phyloP scores from a whole-genome alignment of 371 early-diverging fungal species.

The Rhizomucor pusillus region DNA sequence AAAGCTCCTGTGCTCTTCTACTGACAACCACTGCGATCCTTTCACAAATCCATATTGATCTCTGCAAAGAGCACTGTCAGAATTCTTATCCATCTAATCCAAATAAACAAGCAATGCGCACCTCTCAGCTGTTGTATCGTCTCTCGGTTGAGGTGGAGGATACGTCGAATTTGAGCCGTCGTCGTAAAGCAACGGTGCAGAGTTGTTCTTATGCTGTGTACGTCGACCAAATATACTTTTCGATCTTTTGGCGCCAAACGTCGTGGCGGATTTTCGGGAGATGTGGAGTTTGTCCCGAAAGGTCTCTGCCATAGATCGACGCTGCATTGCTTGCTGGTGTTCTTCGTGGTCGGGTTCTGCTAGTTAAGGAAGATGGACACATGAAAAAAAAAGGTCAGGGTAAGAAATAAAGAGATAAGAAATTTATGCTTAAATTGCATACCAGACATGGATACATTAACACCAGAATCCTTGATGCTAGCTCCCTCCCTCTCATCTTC shows the following conservation, averaged over 20 bases:
- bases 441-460: not conserved
- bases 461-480: not conserved
- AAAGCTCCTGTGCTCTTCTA: slow-evolving; percentile 55
- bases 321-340: not conserved
- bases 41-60: slow-evolving; percentile 71
- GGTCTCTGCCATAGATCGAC: not conserved
- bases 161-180: slow-evolving; percentile 9
- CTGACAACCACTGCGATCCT: slow-evolving; percentile 58
- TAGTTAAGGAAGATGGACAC: not conserved
- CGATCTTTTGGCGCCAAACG: slow-evolving; percentile 8
- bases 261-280: slow-evolving; percentile 1
- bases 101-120: not conserved
- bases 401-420: not conserved
- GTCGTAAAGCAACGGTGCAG: slow-evolving; percentile 5
- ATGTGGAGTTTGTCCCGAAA: slow-evolving; percentile 14
- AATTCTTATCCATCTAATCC: not conserved
- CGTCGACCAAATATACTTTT: slow-evolving; percentile 10
- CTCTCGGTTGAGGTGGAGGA: slow-evolving; percentile 12
- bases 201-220: not conserved
- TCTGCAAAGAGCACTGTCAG: slow-evolving; percentile 18
- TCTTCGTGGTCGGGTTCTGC: slow-evolving; percentile 1
- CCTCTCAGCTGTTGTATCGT: slow-evolving; percentile 7
- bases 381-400: not conserved
- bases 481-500: slow-evolving; percentile 11
- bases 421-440: not conserved